Evolutionary conservation across 805 yeast genomes (phyloP).

Genomic region (Brettanomyces naardenensis): DNA sequence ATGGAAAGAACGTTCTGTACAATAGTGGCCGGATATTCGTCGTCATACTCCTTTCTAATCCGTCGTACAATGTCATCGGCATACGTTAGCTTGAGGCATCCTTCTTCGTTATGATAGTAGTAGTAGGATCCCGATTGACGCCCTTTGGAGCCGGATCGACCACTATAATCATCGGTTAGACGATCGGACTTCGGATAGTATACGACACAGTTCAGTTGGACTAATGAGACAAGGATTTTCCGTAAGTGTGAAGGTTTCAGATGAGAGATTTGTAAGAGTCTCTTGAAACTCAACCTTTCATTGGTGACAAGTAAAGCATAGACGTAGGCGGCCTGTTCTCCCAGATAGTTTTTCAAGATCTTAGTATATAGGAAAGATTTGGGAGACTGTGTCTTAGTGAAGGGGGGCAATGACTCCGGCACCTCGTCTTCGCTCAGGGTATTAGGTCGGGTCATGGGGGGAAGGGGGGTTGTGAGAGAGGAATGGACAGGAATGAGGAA

Average conservation of each 20-base stretch:
- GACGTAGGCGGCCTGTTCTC: slow-evolving; percentile 65
- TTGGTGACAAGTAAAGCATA: slow-evolving; percentile 53
- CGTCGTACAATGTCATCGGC: slow-evolving; percentile 66
- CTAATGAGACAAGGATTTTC: slow-evolving; percentile 62
- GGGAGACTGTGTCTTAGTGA: slow-evolving; percentile 51
- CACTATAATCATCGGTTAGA: neutral
- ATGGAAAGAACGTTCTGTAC: slow-evolving; percentile 61
- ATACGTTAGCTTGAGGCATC: slow-evolving; percentile 57
- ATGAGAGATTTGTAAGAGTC: slow-evolving; percentile 39
- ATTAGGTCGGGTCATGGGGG: neutral
- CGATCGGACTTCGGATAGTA: slow-evolving; percentile 21
- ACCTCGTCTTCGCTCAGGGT: slow-evolving; percentile 4
- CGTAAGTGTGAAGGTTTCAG: slow-evolving; percentile 46
- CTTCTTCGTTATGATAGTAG: slow-evolving; percentile 58
- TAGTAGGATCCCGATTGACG: slow-evolving; percentile 17
- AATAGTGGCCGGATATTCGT: slow-evolving; percentile 39
- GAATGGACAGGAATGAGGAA: neutral
- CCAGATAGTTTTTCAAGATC: slow-evolving; percentile 48
- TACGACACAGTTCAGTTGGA: slow-evolving; percentile 71
- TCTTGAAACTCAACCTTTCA: slow-evolving; percentile 56
- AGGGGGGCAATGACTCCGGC: slow-evolving; percentile 20
- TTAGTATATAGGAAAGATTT: slow-evolving; percentile 50
- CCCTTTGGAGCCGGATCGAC: neutral
- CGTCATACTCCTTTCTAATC: slow-evolving; percentile 34
- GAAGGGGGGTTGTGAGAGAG: neutral